Base-by-base conservation (phyloP, 2,329 filamentous ascomycete species). In the Gaeumannomyces sp. region DNA sequence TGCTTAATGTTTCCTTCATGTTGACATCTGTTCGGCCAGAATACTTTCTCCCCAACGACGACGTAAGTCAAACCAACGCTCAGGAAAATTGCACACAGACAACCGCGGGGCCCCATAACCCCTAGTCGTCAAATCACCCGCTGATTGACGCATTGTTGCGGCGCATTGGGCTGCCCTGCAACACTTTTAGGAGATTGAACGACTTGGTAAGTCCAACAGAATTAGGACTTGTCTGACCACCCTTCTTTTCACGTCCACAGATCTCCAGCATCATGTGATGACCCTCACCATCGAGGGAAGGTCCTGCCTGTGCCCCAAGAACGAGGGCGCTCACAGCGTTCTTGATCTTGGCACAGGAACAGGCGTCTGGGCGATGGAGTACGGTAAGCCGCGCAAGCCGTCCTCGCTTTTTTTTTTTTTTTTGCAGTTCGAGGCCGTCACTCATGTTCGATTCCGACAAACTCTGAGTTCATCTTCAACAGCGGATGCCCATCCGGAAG, bases 321-420 rank as follows among this genome's bases (percentile, higher is more conserved):
- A 69, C 27, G 64, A 68, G 2, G 64, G 63, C 4, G 68, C 68
- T 0, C 66, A 66, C n/a, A 64, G 66, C 6, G 69, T 71, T 6
- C 64, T 70, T 1, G 69, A 71, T 33, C 56, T 71, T 13, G 69
- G 69, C 25, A 70, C 69, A 0, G 69, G 69, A 27, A 70, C 68
- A 2, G 69, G 69, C 35, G 70, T 71, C 63, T 71, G 69, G 69
- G 65, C 69, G n/a, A 68, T 71, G 63, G 68, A 71, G 35, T 70
- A 69, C 35, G 69, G 68, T 67, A 59, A 11, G 64, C 6, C 33
- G 13, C 8, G n/a, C 53, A 45, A n/a, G 19, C 35, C 19, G 2
- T 29, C 22, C 28, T 13, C 25, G 3, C 22, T 31, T n/a, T 7
- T 19, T n/a, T n/a, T 13, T 16, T 1, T 10, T 31, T n/a, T 7